Conservation (phyloP, 2,329 filamentous ascomycete genomes). For the Alternaria postmessia region DNA sequence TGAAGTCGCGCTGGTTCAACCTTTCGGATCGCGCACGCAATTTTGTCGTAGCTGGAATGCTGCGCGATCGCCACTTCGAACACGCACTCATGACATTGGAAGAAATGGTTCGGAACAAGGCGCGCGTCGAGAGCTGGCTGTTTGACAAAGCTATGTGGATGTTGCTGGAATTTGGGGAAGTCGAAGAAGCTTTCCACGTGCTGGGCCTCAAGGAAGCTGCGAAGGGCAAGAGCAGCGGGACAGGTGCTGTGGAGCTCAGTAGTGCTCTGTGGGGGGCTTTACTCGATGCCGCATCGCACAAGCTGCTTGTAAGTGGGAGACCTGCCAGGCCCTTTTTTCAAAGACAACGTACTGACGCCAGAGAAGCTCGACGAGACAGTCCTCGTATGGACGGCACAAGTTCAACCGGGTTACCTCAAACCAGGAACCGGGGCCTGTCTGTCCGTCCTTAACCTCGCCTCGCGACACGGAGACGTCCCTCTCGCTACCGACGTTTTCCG, state of each 20-base stretch:
- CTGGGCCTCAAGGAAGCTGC: constrained; percentile 57
- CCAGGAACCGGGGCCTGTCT: constrained; percentile 71
- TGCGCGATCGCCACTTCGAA: constrained; percentile 85
- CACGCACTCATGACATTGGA: constrained; percentile 76
- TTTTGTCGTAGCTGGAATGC: constrained; percentile 73
- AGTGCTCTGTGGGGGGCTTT: constrained; percentile 72
- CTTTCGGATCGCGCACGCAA: constrained; percentile 69
- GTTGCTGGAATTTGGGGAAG: constrained; percentile 74
- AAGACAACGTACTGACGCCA: constrained; percentile 13
- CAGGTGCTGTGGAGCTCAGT: constrained; percentile 53
- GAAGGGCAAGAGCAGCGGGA: constrained; percentile 9
- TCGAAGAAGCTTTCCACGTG: constrained; percentile 78
- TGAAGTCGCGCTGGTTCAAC: constrained; percentile 76
- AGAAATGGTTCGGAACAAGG: constrained; percentile 66
- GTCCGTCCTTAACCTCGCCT: constrained; percentile 75
- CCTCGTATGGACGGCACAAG: constrained; percentile 75
- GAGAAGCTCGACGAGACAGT: constrained; percentile 67
- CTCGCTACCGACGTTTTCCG: constrained; percentile 77
- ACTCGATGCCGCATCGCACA: constrained; percentile 76
- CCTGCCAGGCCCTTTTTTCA: not conserved
- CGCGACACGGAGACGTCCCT: constrained; percentile 70
- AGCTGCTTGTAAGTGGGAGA: constrained; percentile 59
- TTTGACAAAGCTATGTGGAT: constrained; percentile 79
- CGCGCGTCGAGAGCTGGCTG: constrained; percentile 73
- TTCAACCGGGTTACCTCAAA: constrained; percentile 66